Base-by-base conservation (phyloP, 371 early-diverging fungal species). In the Mucor circinelloides region DNA sequence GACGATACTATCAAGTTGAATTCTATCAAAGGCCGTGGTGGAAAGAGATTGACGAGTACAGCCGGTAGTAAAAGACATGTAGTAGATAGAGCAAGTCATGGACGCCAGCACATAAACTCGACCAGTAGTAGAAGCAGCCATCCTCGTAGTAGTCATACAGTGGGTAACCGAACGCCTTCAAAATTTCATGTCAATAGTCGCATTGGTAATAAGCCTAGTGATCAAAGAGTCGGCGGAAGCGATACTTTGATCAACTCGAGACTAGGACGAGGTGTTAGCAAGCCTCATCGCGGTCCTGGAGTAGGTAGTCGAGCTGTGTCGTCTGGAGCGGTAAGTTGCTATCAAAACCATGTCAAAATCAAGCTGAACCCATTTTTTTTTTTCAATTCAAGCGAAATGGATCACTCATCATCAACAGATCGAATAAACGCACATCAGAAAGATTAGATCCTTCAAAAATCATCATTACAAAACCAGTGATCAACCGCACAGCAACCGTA, bases 1-100 rank as follows among this genome's bases (percentile, higher is more conserved):
- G 71, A 71, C 30, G 71, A 71, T 13, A 71, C 61, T 5, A 71
- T 71, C 25, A 66, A 58, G 23, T 40, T 42, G 0, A 63, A 58
- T 25, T 48, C 48, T 0, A 48, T 9, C 21, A 48, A 48, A 48
- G 48, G 48, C 6, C 48, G 48, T 48, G 48, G 21, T 3, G 48
- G 48, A 48, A 48, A 48, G 48, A 48, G 21, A 25, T 1, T 36
- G 36, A 10, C 36, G 13, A 2, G 23, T 1, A 2, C 12, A 0
- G 21, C 10, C 48, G 6, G 25, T 23, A 48, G 48, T 21, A 48
- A 10, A 21, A 48, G 21, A 5, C 6, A 5, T 48, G 21, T 48
- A 1, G 21, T 48, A 1, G 21, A 48, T 25, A 48, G 25, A 48
- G 48, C 21, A 10, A 48, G 19, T 8, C 12, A 44, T 7, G 48